Base-by-base conservation (phyloP, 1,284 basidiomycete species). In the Malassezia dermatis region DNA sequence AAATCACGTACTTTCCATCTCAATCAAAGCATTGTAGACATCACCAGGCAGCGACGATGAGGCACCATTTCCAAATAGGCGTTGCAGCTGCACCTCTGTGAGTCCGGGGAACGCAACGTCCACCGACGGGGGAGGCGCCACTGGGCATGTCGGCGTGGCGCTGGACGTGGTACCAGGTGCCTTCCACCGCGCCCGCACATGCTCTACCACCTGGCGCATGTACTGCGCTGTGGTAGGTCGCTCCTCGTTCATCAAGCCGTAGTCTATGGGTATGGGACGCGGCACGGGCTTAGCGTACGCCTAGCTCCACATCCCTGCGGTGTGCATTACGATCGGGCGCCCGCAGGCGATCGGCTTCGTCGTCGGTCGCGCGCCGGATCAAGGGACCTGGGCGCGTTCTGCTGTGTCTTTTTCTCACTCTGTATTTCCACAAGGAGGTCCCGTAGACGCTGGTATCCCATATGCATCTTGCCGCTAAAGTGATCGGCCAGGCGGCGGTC, bases 381-480 rank as follows among this genome's bases (percentile, higher is more conserved):
- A 17, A 24, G 11, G 7, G 13, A n/a, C 8, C 55, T 34, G 13
- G 34, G 40, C 19, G 59, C 50, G 40, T 45, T 53, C 23, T 53
- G 51, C 12, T 57, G 48, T n/a, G 48, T 48, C 13, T 30, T n/a
- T 19, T 56, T 37, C 41, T 60, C 42, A n/a, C 57, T 53, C 12
- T 72, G 65, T 48, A 73, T 93, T 73, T 88, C 86, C 49, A 79
- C 76, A 58, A 98, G 81, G 81, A 94, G 86, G 78, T 93, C 89
- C 53, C 94, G 86, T 61, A 99, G 80, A 77, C 96, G 90, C 75
- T 95, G 88, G 78, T 98, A 99, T 10, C 94, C 94, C 68, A 98
- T 77, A 79, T 98, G 94, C 89, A 89, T 90, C 80, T 98, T 98
- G 67, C 94, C 94, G 78, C 94, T 94, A 78, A 99, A 99, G 77